phyloP scores from a whole-genome alignment of 805 yeast species.

The Kazachstania psychrophila region DNA sequence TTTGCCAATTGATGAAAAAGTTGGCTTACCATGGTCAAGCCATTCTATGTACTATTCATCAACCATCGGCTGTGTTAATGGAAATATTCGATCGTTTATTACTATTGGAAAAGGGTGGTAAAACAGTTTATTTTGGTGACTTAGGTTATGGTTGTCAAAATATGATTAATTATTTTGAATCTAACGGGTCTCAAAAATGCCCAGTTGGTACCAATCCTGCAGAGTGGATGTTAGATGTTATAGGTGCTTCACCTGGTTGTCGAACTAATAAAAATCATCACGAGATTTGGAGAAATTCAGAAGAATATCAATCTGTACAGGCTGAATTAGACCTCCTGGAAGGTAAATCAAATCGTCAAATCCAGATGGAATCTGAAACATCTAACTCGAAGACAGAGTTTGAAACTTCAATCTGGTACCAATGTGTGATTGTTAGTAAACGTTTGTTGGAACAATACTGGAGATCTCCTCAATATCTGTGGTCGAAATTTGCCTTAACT shows the following conservation, averaged over 20 bases:
- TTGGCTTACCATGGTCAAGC: slow-evolving; percentile 56
- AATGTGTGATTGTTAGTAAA: slow-evolving; percentile 37
- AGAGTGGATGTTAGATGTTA: slow-evolving; percentile 86
- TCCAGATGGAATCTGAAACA: slow-evolving; percentile 19
- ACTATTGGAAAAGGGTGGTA: slow-evolving; percentile 61
- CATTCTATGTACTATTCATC: slow-evolving; percentile 59
- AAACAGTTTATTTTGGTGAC: slow-evolving; percentile 69
- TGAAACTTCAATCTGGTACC: slow-evolving; percentile 39
- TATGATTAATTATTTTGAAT: slow-evolving; percentile 57
- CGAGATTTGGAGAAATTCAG: slow-evolving; percentile 69
- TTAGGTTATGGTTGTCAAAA: slow-evolving; percentile 47
- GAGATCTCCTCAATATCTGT: slow-evolving; percentile 56
- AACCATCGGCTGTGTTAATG: slow-evolving; percentile 69
- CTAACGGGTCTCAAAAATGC: slow-evolving; percentile 55
- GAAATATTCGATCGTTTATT: slow-evolving; percentile 70
- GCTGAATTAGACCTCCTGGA: slow-evolving; percentile 59
- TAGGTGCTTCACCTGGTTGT: slow-evolving; percentile 77
- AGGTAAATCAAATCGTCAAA: slow-evolving; percentile 22
- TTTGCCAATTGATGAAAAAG: slow-evolving; percentile 46
- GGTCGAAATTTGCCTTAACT: slow-evolving; percentile 50
- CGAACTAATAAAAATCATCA: slow-evolving; percentile 62
- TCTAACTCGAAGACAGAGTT: slow-evolving; percentile 23
- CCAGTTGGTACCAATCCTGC: slow-evolving; percentile 71
- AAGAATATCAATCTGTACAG: slow-evolving; percentile 49
- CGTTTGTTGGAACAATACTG: slow-evolving; percentile 58